Base-by-base conservation (phyloP, 441 rosid genomes). In the Pelargonium citronellum region DNA sequence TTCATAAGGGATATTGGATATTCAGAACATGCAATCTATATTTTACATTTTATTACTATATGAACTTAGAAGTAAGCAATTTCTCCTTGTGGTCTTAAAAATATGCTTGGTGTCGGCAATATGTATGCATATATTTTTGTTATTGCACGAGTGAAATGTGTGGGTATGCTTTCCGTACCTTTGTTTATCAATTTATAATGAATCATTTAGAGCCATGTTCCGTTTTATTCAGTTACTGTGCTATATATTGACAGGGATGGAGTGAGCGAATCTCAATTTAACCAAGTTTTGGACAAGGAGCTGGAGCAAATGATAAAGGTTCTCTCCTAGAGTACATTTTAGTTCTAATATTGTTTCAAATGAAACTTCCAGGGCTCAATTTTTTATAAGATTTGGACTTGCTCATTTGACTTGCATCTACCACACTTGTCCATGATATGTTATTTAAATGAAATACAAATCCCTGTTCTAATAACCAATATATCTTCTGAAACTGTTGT, bases 251-350 rank as follows among this genome's bases (percentile, higher is more conserved):
- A 11, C 77, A 91, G 99, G 87, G 97, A 95, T 76, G 97, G 99
- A 61, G 91, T 91, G 55, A 84, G 97, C 19, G 93, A 92, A 74
- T 84, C 97, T 27, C 98, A 95, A 69, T 95, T 95, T 69, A 88
- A 89, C 75, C 97, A 90, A 74, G 91, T 95, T 75, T 73, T 90
- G 83, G 82, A 87, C 83, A 84, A 87, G 73, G 99, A 95, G 84
- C 80, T 95, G 81, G 89, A 82, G 73, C 96, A 90, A 74, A 90
- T 95, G 16, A 77, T 85, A 64, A 84, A 90, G 97, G 99, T 92
- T 62, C 41, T 62, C 41, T 12, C 41, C 41, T 4, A 60, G 34
- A 60, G 10, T 34, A 51, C 27, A 10, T 66, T 67, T 43, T 63
- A 57, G 15, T 64, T 9, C 43, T 30, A 17, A 16, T n/a, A 9